A percentile compares a stretch with the other conserved stretches of the same genome.
Conservation (phyloP, 345 rosid genomes). For the Zanthoxylum bungeanum region DNA sequence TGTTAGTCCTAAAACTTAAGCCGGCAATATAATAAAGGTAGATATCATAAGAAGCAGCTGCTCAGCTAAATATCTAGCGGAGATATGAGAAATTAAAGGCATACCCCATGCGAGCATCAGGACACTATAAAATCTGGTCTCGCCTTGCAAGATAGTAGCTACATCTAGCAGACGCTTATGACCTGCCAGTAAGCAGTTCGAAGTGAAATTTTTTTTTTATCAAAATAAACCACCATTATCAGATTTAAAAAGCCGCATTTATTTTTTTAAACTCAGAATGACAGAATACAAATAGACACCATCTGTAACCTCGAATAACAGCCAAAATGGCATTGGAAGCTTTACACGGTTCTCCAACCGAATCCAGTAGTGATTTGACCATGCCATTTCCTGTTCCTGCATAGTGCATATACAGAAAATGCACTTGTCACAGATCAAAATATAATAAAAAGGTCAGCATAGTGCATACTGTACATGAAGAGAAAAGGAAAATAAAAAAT, state of each 20-base stretch:
- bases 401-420: slow-evolving; percentile 25
- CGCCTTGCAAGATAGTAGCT: slow-evolving; percentile 74
- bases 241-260: background rate
- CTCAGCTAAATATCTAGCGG: slow-evolving; percentile 5
- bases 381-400: slow-evolving; percentile 95
- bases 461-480: background rate
- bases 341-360: slow-evolving; percentile 69
- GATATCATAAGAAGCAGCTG: background rate
- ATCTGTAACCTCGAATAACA: slow-evolving; percentile 70
- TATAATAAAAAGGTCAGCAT: background rate
- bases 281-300: slow-evolving; percentile 1
- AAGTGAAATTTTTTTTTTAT: slow-evolving; percentile 3
- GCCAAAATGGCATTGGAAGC: slow-evolving; percentile 64
- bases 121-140: slow-evolving; percentile 67
- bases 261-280: background rate
- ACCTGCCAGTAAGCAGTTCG: slow-evolving; percentile 43
- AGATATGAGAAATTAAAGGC: background rate
- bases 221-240: background rate
- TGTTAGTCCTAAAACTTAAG: slow-evolving; percentile 2
- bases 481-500: background rate
- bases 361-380: slow-evolving; percentile 78
- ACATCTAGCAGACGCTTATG: slow-evolving; percentile 72
- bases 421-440: background rate
- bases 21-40: slow-evolving; percentile 5
- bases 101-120: slow-evolving; percentile 99